Percentiles rank a stretch among this genome's conserved stretches.
These are phyloP conservation scores for Pleoardoris graminearum DNA, from an alignment of 2,329 filamentous ascomycete species.

Conservation along the genomic window DNA sequence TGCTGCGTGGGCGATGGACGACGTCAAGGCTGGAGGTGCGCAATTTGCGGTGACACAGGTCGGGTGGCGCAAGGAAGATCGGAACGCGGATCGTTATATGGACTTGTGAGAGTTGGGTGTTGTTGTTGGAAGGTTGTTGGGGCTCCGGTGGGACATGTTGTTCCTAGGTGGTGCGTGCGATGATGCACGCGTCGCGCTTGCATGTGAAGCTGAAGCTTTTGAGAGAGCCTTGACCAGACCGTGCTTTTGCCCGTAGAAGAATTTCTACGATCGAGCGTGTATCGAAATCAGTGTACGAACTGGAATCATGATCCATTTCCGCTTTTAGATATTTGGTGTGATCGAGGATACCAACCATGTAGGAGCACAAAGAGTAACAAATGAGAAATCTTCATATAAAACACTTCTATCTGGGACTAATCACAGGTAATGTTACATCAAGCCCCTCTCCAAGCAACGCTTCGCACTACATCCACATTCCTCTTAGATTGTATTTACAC, in stretches of 20 bases:
- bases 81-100: too few species aligned
- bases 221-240: too few species aligned
- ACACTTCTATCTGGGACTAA: slow-evolving; percentile 47
- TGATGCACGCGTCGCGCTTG: not conserved
- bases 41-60: not conserved
- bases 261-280: too few species aligned
- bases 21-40: not conserved
- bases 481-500: slow-evolving; percentile 67
- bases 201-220: slow-evolving; percentile 4
- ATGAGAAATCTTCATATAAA: slow-evolving; percentile 40
- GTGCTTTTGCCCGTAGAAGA: too few species aligned
- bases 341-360: too few species aligned
- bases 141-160: slow-evolving; percentile 14
- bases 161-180: slow-evolving; percentile 18
- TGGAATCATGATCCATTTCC: too few species aligned
- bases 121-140: not conserved
- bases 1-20: not conserved
- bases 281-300: too few species aligned
- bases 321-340: too few species aligned
- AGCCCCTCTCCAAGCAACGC: slow-evolving; percentile 33
- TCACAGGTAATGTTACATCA: slow-evolving; percentile 49
- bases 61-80: not conserved
- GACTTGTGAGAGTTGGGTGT: too few species aligned
- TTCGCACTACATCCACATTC: slow-evolving; percentile 32
- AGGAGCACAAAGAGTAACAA: slow-evolving; percentile 24